These are phyloP conservation scores for Vanrija sp. DNA, from an alignment of 1,284 basidiomycete genomes.

Conservation along the genomic window DNA sequence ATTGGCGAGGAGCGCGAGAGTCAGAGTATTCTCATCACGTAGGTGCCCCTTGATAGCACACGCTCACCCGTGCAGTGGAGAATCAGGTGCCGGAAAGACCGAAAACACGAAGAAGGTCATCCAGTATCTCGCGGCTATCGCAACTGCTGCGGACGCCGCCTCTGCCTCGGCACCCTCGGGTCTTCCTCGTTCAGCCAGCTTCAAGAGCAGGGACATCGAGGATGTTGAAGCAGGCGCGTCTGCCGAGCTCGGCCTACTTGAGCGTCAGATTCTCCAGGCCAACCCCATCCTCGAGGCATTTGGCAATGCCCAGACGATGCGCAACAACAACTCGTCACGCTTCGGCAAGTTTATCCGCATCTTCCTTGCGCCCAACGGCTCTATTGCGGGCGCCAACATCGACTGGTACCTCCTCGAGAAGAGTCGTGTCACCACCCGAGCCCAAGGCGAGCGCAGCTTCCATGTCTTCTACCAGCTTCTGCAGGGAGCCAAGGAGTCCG, in stretches of 20 bases:
- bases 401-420: slow-evolving; percentile 99
- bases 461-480: slow-evolving; percentile 95
- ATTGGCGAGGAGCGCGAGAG: slow-evolving; percentile 97
- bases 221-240: neutral
- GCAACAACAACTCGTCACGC: slow-evolving; percentile 98
- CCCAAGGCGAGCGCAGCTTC: slow-evolving; percentile 84
- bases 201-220: slow-evolving; percentile 42
- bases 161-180: slow-evolving; percentile 46
- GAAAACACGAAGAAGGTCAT: slow-evolving; percentile 99
- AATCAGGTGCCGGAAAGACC: slow-evolving; percentile 98
- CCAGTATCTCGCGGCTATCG: slow-evolving; percentile 97
- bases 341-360: slow-evolving; percentile 96
- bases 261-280: slow-evolving; percentile 94
- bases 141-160: slow-evolving; percentile 63
- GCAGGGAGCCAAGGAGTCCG: slow-evolving; percentile 60
- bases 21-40: slow-evolving; percentile 98
- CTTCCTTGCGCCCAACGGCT: slow-evolving; percentile 86
- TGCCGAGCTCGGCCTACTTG: slow-evolving; percentile 73
- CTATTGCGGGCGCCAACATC: slow-evolving; percentile 96
- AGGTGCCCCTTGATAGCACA: slow-evolving; percentile 42
- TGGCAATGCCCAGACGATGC: slow-evolving; percentile 96
- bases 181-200: slow-evolving; percentile 44
- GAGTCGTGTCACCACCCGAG: slow-evolving; percentile 86
- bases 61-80: slow-evolving; percentile 61
- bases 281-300: slow-evolving; percentile 98